phyloP scores from a whole-genome alignment of 306 rosid genomes.

The Sicyos baderoa region DNA sequence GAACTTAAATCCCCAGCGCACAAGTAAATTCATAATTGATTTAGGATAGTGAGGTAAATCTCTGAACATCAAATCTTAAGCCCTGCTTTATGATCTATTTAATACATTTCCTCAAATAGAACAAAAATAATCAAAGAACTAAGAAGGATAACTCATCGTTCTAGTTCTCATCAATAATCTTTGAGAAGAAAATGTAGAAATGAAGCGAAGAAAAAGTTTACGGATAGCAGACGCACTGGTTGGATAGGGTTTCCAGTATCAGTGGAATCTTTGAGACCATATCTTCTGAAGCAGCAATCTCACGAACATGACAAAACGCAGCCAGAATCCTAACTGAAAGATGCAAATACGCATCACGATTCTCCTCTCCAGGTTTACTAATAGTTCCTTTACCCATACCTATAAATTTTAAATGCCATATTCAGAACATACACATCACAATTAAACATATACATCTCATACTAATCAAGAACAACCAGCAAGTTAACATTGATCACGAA shows the following conservation, averaged over 20 bases:
- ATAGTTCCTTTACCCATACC: constrained; percentile 55
- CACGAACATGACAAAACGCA: constrained; percentile 69
- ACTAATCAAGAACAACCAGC: not conserved
- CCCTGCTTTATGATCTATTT: not conserved
- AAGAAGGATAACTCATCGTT: not conserved
- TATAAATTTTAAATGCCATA: constrained; percentile 14
- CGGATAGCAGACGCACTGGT: constrained; percentile 38
- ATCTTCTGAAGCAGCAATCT: constrained; percentile 62
- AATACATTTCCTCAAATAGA: not conserved
- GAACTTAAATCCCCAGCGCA: not conserved
- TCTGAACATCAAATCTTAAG: not conserved
- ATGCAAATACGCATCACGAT: constrained; percentile 67
- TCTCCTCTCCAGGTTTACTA: constrained; percentile 29
- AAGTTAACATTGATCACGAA: not conserved
- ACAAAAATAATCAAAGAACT: not conserved
- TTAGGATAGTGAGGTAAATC: not conserved
- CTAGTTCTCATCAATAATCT: not conserved
- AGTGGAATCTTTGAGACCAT: constrained; percentile 59
- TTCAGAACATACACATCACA: not conserved
- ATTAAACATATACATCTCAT: not conserved
- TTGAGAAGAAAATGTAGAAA: not conserved
- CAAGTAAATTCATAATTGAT: not conserved
- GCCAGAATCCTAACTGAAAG: constrained; percentile 72
- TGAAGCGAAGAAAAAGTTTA: not conserved
- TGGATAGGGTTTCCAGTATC: constrained; percentile 46